These are phyloP conservation scores for Botrytis paeoniae DNA, from an alignment of 2,329 filamentous ascomycete species.

Conservation along the genomic window DNA sequence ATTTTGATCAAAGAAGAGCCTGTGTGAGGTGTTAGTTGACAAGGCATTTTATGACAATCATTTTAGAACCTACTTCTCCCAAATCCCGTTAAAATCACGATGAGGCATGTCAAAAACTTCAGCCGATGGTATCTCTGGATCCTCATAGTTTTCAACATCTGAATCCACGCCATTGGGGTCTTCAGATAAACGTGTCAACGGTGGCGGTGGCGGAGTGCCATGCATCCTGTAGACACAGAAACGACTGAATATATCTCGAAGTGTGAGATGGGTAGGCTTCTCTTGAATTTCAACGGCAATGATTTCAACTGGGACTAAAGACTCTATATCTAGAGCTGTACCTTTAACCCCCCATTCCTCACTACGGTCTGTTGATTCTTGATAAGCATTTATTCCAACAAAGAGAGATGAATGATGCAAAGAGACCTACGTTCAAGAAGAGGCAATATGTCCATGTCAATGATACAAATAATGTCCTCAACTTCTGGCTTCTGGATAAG, in stretches of 20 bases:
- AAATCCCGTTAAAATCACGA: slow-evolving; percentile 28
- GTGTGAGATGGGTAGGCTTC: not conserved
- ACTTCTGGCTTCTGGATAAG: not conserved
- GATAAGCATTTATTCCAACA: not conserved
- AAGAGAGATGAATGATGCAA: not conserved
- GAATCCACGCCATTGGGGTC: not conserved
- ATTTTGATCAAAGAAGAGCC: slow-evolving; percentile 35
- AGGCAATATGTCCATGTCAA: slow-evolving; percentile 4
- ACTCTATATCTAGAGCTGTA: not conserved
- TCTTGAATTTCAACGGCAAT: not conserved
- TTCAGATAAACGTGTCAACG: not conserved
- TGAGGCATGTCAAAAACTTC: slow-evolving; percentile 33
- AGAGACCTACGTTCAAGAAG: not conserved
- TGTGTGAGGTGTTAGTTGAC: slow-evolving; percentile 20
- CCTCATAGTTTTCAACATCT: not conserved
- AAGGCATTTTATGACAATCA: not conserved
- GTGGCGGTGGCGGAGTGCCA: not conserved
- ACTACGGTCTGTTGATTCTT: not conserved
- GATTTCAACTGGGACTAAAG: not conserved
- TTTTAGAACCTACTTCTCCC: slow-evolving; percentile 31
- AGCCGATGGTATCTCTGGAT: slow-evolving; percentile 26
- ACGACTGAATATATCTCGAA: not conserved
- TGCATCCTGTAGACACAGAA: slow-evolving; percentile 13
- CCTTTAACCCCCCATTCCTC: not conserved
- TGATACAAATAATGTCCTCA: not conserved